Evolutionary conservation across 345 rosid genomes (phyloP).

Genomic region (Pugionium dolabratum): DNA sequence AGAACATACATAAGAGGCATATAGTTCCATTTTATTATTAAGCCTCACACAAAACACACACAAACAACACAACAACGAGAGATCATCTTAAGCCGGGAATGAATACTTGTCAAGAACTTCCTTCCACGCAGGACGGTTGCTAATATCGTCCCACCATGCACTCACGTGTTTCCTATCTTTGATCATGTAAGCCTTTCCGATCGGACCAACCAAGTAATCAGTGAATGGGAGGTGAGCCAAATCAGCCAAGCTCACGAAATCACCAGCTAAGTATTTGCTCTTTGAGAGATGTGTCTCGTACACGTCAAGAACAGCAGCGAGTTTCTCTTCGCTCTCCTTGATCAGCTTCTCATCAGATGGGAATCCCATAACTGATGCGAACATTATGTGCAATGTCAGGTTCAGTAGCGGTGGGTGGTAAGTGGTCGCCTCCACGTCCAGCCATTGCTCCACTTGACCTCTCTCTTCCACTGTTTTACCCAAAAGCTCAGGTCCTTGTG

Average conservation of each 20-base stretch:
- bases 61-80: not conserved
- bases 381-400: conserved; percentile 48
- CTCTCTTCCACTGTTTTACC: conserved; percentile 43
- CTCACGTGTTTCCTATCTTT: conserved; percentile 58
- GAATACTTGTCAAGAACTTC: conserved; percentile 44
- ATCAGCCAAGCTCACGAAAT: conserved; percentile 71
- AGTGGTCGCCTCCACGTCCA: conserved; percentile 58
- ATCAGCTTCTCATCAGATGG: conserved; percentile 48
- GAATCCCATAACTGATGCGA: conserved; percentile 47
- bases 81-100: conserved; percentile 21
- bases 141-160: conserved; percentile 68
- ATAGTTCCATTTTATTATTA: too few species aligned
- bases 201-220: conserved; percentile 56
- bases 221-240: conserved; percentile 62
- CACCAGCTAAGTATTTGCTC: conserved; percentile 67
- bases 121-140: conserved; percentile 66
- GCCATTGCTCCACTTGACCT: conserved; percentile 71
- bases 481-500: conserved; percentile 45
- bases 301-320: conserved; percentile 50
- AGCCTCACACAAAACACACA: not conserved
- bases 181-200: conserved; percentile 53
- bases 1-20: too few species aligned
- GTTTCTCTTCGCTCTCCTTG: conserved; percentile 64
- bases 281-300: conserved; percentile 62
- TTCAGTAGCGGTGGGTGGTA: conserved; percentile 52